Evolutionary conservation across 805 yeast species (phyloP), one percentile per base, ranked within the genome.

Genomic region (Saccharomycopsis sp.): DNA sequence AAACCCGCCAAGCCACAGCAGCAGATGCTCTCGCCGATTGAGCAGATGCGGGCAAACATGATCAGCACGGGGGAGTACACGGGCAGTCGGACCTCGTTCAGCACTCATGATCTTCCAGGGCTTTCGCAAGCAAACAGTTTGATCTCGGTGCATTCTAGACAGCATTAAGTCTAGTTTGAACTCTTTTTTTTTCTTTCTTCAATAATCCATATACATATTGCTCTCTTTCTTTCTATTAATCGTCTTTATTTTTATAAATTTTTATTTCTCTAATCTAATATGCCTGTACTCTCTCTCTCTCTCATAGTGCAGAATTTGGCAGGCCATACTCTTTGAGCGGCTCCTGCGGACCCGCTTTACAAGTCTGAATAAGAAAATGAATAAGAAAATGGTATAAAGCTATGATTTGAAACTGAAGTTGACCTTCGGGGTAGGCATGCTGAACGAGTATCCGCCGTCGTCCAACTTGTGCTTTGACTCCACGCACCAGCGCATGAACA

Each of bases 51-150:
- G 41, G 9, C 25, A 17, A 41, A 37, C 20, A 47, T 47, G 50
- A 45, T 42, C 10, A 16, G 33, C 12, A 32, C 30, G 7, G 50
- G 50, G 18, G 49, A 48, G 22, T 43, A 43, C 21, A 26, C 34
- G 15, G 47, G 48, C 17, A 38, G 38, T 20, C 48, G 63, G 36
- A 55, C 52, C 35, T 65, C 69, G 2, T 55, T 68, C 37, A 63
- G 63, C 16, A 61, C 71, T 4, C 73, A 68, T 43, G 69, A 66
- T 20, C 53, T 69, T 30, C 73, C 73, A 0, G 75, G 75, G 7
- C 58, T 69, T 38, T 63, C 71, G 2, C 69, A 66, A 42, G 75
- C 74, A 5, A 72, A 67, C 50, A 64, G 69, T 4, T 58, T 69
- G 37, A 52, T 69, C 38, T 33, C 39, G 10, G 39, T 44, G 8